These are phyloP conservation scores for Diplodia seriata DNA, from an alignment of 2,329 filamentous ascomycete genomes.

Conservation along the genomic window DNA sequence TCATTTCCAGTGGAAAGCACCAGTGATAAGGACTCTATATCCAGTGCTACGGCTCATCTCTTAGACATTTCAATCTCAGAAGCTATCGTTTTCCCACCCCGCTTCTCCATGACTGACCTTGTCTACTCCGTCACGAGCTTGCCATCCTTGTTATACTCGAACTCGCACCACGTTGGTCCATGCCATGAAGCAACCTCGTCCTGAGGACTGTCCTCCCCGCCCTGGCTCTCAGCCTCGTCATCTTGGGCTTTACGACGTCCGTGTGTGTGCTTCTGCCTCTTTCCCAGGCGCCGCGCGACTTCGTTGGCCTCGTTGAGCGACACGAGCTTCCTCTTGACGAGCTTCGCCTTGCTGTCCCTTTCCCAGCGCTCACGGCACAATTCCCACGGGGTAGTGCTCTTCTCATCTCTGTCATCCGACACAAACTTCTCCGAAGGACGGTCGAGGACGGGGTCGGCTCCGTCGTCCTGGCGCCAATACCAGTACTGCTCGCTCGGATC, in stretches of 20 bases:
- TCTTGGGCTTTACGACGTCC: not conserved
- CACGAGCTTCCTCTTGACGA: constrained; percentile 60
- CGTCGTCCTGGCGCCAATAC: not conserved
- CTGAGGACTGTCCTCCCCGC: not conserved
- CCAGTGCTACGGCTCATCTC: not conserved
- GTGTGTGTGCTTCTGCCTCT: constrained; percentile 18
- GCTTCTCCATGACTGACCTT: too few species aligned
- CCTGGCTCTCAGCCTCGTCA: not conserved
- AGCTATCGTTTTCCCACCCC: not conserved
- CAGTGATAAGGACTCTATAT: too few species aligned
- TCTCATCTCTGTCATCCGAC: constrained; percentile 15
- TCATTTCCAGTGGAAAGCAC: not conserved
- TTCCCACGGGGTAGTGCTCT: constrained; percentile 41
- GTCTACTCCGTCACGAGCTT: constrained; percentile 5
- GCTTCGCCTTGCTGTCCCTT: constrained; percentile 33
- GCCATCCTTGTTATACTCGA: not conserved
- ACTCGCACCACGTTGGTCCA: constrained; percentile 19
- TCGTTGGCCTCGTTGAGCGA: constrained; percentile 67
- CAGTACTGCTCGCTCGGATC: constrained; percentile 32
- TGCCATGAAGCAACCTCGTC: constrained; percentile 15
- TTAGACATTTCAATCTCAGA: not conserved
- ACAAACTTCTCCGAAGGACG: constrained; percentile 37
- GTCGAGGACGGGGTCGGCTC: not conserved
- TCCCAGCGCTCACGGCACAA: constrained; percentile 46
- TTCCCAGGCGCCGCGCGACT: constrained; percentile 60